phyloP scores from a whole-genome alignment of 495 filamentous ascomycete genomes.

The Neurospora sp. region DNA sequence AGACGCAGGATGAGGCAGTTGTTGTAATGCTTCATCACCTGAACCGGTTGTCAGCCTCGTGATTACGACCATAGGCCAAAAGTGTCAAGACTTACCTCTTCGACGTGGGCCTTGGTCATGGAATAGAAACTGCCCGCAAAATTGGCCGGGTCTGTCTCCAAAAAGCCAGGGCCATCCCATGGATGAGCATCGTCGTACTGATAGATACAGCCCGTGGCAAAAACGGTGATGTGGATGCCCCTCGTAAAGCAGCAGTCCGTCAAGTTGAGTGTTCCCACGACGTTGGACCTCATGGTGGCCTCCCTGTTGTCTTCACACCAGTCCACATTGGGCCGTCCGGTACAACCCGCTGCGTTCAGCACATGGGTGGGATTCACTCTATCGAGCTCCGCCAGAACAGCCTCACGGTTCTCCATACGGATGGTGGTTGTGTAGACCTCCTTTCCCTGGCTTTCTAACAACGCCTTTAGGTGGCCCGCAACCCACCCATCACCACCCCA shows the following conservation, averaged over 20 bases:
- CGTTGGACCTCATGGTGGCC: conserved; percentile 53
- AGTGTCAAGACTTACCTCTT: conserved; percentile 36
- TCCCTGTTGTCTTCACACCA: conserved; percentile 61
- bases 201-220: conserved; percentile 57
- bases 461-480: conserved; percentile 51
- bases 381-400: conserved; percentile 44
- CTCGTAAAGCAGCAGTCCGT: conserved; percentile 46
- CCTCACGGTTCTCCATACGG: conserved; percentile 51
- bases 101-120: conserved; percentile 52
- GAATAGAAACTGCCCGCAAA: conserved; percentile 59
- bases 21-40: conserved; percentile 51
- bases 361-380: conserved; percentile 51
- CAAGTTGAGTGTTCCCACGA: conserved; percentile 52
- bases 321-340: conserved; percentile 59
- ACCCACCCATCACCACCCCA: conserved; percentile 56
- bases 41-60: background rate
- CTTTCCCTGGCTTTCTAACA: conserved; percentile 51
- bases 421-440: conserved; percentile 46
- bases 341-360: conserved; percentile 53
- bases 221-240: conserved; percentile 51
- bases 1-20: conserved; percentile 52
- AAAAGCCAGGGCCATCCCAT: conserved; percentile 46
- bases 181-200: conserved; percentile 49
- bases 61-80: background rate
- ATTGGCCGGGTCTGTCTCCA: conserved; percentile 53